phyloP scores from a whole-genome alignment of 2,329 filamentous ascomycete genomes.

The Amylocarpus encephaloides region DNA sequence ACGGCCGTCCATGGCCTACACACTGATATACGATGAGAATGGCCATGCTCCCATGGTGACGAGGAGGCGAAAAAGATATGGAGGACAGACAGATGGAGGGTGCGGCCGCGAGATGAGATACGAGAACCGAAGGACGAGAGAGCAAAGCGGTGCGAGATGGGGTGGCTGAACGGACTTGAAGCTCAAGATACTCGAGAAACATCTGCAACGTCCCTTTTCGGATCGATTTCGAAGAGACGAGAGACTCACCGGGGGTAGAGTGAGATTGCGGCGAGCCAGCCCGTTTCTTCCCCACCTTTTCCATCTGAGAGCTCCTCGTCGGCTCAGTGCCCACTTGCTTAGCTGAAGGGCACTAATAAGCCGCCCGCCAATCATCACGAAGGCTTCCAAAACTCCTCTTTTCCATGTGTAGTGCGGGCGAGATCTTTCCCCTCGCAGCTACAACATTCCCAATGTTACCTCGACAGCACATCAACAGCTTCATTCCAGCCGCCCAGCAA shows the following conservation, averaged over 20 bases:
- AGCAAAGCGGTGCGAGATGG: neutral
- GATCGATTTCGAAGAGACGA: neutral
- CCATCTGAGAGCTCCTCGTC: no score
- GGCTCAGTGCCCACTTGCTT: no score
- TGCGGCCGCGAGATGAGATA: neutral
- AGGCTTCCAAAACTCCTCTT: constrained; percentile 4
- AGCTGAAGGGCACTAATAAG: neutral
- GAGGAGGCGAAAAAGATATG: constrained; percentile 3
- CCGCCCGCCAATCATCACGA: constrained; percentile 8
- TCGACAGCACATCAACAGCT: constrained; percentile 13
- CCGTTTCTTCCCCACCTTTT: constrained; percentile 1
- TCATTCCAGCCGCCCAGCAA: constrained; percentile 1
- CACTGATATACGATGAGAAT: constrained; percentile 5
- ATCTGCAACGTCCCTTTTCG: neutral
- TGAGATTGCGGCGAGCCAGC: neutral
- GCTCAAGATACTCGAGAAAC: constrained; percentile 1
- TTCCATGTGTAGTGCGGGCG: neutral
- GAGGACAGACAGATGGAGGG: constrained; percentile 5
- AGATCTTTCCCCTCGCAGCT: constrained; percentile 4
- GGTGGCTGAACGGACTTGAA: constrained; percentile 1
- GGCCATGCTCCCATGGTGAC: neutral
- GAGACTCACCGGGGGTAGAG: neutral
- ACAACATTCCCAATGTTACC: constrained; percentile 6
- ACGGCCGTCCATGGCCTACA: constrained; percentile 9
- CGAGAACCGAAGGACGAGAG: neutral